Evolutionary conservation across 2,329 filamentous ascomycete genomes (phyloP).

Genomic region (Rhexocercosporidium sp.): DNA sequence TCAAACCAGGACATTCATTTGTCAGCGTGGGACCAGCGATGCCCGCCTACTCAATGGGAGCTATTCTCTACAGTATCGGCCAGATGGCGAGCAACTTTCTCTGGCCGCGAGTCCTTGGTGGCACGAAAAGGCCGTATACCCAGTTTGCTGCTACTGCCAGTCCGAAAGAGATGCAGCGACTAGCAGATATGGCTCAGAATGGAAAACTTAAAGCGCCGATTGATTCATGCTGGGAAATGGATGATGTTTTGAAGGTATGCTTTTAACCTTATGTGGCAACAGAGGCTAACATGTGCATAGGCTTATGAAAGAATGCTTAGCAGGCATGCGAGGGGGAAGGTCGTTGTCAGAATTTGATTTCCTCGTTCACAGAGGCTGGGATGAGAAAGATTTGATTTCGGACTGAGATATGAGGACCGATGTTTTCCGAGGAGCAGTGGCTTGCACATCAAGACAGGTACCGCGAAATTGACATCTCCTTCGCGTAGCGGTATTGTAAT

Average conservation of each 20-base stretch:
- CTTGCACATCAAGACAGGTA: too few species aligned
- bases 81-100: constrained; percentile 48
- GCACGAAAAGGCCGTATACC: constrained; percentile 42
- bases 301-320: constrained; percentile 44
- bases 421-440: too few species aligned
- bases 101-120: constrained; percentile 45
- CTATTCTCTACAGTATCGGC: constrained; percentile 41
- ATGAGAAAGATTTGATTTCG: background rate
- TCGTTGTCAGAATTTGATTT: constrained; percentile 35
- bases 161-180: constrained; percentile 41
- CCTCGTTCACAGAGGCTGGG: background rate
- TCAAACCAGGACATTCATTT: constrained; percentile 47
- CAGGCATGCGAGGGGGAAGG: constrained; percentile 46
- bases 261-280: background rate
- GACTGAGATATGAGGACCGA: background rate
- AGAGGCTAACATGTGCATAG: constrained; percentile 14
- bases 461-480: too few species aligned
- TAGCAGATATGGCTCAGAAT: constrained; percentile 44
- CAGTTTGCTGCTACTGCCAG: constrained; percentile 29
- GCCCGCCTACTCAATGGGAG: constrained; percentile 41
- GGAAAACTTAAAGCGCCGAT: constrained; percentile 46
- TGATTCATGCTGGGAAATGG: constrained; percentile 47
- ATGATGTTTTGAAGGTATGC: constrained; percentile 43
- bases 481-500: too few species aligned
- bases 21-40: constrained; percentile 50